These are phyloP conservation scores for Penicillium sp. DNA, from an alignment of 2,329 filamentous ascomycete genomes.

Conservation along the genomic window DNA sequence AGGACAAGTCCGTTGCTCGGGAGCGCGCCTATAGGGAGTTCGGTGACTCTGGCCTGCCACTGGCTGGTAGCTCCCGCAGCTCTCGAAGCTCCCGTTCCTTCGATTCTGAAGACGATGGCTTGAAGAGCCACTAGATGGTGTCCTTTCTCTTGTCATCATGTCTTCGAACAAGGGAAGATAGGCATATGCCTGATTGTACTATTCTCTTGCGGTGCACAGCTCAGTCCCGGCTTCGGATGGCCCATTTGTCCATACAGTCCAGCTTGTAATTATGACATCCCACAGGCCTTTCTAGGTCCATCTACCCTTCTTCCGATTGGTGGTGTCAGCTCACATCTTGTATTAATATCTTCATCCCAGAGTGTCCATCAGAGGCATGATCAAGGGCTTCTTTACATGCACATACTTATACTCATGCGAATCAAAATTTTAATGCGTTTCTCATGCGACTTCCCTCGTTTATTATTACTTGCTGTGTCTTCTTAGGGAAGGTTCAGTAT, in stretches of 20 bases:
- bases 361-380: constrained; percentile 4
- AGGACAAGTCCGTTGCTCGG: constrained; percentile 36
- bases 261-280: constrained; percentile 19
- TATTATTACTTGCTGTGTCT: too few species aligned
- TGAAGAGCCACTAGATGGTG: constrained; percentile 15
- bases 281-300: neutral
- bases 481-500: neutral
- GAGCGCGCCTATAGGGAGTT: constrained; percentile 41
- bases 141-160: neutral
- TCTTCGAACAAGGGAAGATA: neutral
- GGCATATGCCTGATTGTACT: neutral
- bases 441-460: neutral
- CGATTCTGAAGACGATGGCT: constrained; percentile 12
- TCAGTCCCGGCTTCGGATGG: neutral
- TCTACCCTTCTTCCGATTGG: neutral
- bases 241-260: constrained; percentile 15
- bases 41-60: constrained; percentile 27
- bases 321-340: constrained; percentile 3
- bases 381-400: constrained; percentile 4
- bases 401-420: constrained; percentile 17
- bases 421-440: neutral
- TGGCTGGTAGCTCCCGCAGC: constrained; percentile 6
- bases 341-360: constrained; percentile 5
- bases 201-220: neutral
- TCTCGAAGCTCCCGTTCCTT: constrained; percentile 1